Percentiles rank a stretch among this genome's conserved stretches.
These are phyloP conservation scores for Pestalotiopsis sp. DNA, from an alignment of 2,329 filamentous ascomycete species.

Conservation along the genomic window DNA sequence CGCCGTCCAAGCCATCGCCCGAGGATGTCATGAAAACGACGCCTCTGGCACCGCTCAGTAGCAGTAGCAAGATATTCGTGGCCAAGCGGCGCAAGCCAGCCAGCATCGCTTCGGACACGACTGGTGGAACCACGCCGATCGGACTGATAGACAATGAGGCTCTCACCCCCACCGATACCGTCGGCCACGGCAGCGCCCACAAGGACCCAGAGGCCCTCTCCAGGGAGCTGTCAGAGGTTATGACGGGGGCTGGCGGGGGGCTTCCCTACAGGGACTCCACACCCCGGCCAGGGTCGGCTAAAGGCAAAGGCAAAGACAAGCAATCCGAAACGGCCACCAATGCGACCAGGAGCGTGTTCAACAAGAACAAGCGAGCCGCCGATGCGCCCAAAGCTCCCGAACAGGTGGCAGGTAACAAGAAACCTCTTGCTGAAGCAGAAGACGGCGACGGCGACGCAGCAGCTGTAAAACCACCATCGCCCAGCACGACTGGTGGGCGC, in stretches of 20 bases:
- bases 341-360: background rate
- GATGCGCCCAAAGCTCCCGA: background rate
- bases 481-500: background rate
- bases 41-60: slow-evolving; percentile 23
- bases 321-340: background rate
- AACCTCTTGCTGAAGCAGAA: background rate
- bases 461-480: background rate
- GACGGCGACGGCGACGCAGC: background rate
- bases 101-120: slow-evolving; percentile 21
- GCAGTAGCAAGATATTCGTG: slow-evolving; percentile 15
- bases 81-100: slow-evolving; percentile 17
- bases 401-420: background rate
- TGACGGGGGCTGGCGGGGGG: slow-evolving; percentile 12
- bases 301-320: background rate
- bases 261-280: slow-evolving; percentile 1
- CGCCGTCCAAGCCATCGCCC: background rate
- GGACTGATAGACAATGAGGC: slow-evolving; percentile 24
- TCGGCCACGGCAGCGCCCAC: slow-evolving; percentile 25
- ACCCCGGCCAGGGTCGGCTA: background rate
- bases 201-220: slow-evolving; percentile 14
- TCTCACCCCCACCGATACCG: slow-evolving; percentile 28
- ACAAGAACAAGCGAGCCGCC: background rate
- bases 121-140: slow-evolving; percentile 21
- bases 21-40: slow-evolving; percentile 21
- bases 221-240: slow-evolving; percentile 18